phyloP scores from a whole-genome alignment of 495 filamentous ascomycete species.

The Penicillium silybi region DNA sequence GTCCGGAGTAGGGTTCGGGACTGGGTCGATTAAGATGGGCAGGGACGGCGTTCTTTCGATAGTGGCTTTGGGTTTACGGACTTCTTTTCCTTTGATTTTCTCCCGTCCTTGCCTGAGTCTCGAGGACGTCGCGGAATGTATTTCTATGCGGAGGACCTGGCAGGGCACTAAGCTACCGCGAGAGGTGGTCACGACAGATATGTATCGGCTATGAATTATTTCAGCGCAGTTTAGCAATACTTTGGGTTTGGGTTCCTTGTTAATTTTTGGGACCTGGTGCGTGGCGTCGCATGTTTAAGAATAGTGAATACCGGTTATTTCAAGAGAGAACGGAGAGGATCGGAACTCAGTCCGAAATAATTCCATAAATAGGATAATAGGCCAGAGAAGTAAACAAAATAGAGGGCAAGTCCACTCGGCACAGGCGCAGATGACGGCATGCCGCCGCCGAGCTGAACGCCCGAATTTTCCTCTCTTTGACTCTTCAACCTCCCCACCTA shows the following conservation, averaged over 20 bases:
- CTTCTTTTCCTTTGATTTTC: conserved; percentile 1
- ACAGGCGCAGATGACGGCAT: conserved; percentile 24
- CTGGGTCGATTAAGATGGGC: conserved; percentile 5
- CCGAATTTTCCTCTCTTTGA: conserved; percentile 32
- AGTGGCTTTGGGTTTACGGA: background rate
- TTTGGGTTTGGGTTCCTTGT: background rate
- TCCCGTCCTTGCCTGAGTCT: conserved; percentile 2
- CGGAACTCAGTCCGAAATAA: too few relatives aligned
- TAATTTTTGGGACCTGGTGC: background rate
- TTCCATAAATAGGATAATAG: too few relatives aligned
- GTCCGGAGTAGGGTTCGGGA: background rate
- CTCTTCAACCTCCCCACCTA: conserved; percentile 29
- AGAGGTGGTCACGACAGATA: conserved; percentile 11
- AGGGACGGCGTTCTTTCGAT: background rate
- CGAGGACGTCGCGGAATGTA: conserved; percentile 3
- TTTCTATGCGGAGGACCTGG: conserved; percentile 11
- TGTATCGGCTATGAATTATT: conserved; percentile 5
- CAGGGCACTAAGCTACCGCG: background rate
- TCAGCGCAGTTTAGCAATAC: conserved; percentile 5
- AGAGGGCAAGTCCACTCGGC: background rate
- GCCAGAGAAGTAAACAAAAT: too few relatives aligned
- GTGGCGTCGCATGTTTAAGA: background rate
- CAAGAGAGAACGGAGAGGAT: background rate
- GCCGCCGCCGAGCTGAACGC: conserved; percentile 24
- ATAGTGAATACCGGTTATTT: background rate